phyloP scores from a whole-genome alignment of 768 basidiomycete genomes.

The Pholiota conissans region DNA sequence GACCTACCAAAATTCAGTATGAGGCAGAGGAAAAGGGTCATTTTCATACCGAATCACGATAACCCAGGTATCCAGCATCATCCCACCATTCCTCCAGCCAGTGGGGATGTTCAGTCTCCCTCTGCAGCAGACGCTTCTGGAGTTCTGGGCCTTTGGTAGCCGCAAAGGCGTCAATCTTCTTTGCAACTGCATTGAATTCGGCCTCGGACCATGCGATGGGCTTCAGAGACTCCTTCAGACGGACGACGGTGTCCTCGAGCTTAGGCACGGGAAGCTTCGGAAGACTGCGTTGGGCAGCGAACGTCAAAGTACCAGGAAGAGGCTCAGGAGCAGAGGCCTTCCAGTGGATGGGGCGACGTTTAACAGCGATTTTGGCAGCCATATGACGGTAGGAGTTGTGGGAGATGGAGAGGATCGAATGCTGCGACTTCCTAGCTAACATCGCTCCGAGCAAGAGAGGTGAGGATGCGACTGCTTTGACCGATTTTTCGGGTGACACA shows the following conservation, averaged over 20 bases:
- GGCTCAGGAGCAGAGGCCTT: constrained; percentile 68
- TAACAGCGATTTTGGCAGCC: constrained; percentile 21
- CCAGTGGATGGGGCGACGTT: constrained; percentile 56
- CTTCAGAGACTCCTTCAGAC: constrained; percentile 67
- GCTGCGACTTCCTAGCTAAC: constrained; percentile 15
- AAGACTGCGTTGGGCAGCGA: constrained; percentile 61
- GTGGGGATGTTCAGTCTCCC: constrained; percentile 56
- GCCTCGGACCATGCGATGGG: constrained; percentile 69
- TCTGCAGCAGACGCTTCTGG: constrained; percentile 61
- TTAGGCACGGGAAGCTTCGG: constrained; percentile 76
- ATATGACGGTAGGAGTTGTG: constrained; percentile 16
- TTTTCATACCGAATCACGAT: constrained; percentile 74
- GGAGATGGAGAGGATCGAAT: constrained; percentile 3
- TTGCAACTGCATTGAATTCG: constrained; percentile 54
- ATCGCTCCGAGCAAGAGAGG: constrained; percentile 2
- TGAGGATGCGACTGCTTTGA: background rate
- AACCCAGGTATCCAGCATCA: constrained; percentile 76
- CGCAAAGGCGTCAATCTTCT: constrained; percentile 71
- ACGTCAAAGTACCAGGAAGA: constrained; percentile 54
- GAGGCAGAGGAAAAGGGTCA: background rate
- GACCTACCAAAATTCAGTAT: constrained; percentile 39
- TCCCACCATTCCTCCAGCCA: constrained; percentile 99
- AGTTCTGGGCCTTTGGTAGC: constrained; percentile 49
- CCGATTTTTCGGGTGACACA: background rate
- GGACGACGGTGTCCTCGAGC: constrained; percentile 62